These are phyloP conservation scores for Cyclaneusma minus DNA, from an alignment of 2,329 filamentous ascomycete genomes.

Conservation along the genomic window DNA sequence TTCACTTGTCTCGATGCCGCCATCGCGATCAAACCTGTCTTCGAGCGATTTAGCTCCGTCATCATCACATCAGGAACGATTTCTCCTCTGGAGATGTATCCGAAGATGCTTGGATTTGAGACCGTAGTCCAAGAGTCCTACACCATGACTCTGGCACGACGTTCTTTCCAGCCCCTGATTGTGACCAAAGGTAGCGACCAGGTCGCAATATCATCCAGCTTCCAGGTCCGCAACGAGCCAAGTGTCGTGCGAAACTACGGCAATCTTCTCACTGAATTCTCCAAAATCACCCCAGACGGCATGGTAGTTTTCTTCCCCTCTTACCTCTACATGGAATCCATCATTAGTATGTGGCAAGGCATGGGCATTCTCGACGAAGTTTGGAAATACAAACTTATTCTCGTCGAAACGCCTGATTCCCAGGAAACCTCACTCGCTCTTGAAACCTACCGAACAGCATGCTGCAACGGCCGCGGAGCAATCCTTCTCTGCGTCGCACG, in stretches of 20 bases:
- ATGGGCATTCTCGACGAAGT: conserved; percentile 97
- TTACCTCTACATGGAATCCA: conserved; percentile 98
- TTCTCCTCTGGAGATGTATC: conserved; percentile 96
- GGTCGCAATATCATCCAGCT: conserved; percentile 80
- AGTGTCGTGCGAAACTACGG: conserved; percentile 97
- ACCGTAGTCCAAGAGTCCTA: conserved; percentile 96
- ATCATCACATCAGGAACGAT: conserved; percentile 98
- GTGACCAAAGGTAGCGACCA: conserved; percentile 92
- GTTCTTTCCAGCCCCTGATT: conserved; percentile 96
- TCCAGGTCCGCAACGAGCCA: conserved; percentile 89
- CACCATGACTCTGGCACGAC: conserved; percentile 83
- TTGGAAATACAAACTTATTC: conserved; percentile 97
- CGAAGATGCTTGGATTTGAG: conserved; percentile 89
- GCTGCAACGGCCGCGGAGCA: conserved; percentile 89
- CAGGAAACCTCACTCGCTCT: conserved; percentile 92
- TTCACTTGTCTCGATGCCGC: conserved; percentile 95
- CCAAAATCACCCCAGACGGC: conserved; percentile 88
- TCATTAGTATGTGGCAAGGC: conserved; percentile 98
- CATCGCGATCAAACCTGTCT: conserved; percentile 94
- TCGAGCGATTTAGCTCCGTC: conserved; percentile 93
- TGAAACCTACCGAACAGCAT: conserved; percentile 93
- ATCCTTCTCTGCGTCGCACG: conserved; percentile 89
- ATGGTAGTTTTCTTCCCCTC: conserved; percentile 99
- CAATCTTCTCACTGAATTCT: conserved; percentile 83
- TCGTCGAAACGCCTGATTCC: conserved; percentile 93